Evolutionary conservation across 2,329 filamentous ascomycete species (phyloP), one percentile per base, ranked within the genome.

Genomic region (Metarhizium robertsii): DNA sequence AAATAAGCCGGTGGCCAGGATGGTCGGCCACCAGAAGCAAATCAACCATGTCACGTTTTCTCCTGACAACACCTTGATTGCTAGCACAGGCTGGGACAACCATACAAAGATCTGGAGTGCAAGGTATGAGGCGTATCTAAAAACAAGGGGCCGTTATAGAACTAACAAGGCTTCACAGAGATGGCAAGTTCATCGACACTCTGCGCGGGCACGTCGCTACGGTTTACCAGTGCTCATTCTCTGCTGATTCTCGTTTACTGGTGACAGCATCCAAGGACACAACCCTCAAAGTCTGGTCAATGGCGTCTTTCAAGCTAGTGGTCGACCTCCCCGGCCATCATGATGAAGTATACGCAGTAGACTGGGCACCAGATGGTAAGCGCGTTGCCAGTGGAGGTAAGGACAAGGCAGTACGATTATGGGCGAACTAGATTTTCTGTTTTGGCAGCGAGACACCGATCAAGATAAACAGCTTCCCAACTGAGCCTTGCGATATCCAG

Each of bases 11-110:
- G 76, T 97, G 3, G 87, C 89, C n/a, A 80, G 91, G 38, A 81
- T 97, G 73, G 73, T 90, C n/a, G 94, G 94, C 2, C 94, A 99
- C 66, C 90, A 96, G 69, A 97, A 97, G 73, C 89, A 92, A 67
- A 92, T 97, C 62, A 96, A 97, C 69, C 89, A 96, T 67, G 92
- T 97, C 50, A 88, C 86, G 0, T 97, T 97, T 72, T 96, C 90
- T 1, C 91, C 92, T 0, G 92, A 97, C 66, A 92, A 91, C 38
- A 79, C 83, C 8, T 80, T 92, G 57, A 91, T 99, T 63, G 94
- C 94, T 8, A 95, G 88, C 42, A 86, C 89, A 8, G 86, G 87
- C 4, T 99, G 92, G 75, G 94, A 99, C 70, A 99, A 97, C 68
- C 89, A 92, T 65, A 90, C 92, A 63, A 96, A 96, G 73, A 73